These are phyloP conservation scores for Smittium mucronatum DNA, from an alignment of 371 early-diverging fungal species.

Conservation along the genomic window DNA sequence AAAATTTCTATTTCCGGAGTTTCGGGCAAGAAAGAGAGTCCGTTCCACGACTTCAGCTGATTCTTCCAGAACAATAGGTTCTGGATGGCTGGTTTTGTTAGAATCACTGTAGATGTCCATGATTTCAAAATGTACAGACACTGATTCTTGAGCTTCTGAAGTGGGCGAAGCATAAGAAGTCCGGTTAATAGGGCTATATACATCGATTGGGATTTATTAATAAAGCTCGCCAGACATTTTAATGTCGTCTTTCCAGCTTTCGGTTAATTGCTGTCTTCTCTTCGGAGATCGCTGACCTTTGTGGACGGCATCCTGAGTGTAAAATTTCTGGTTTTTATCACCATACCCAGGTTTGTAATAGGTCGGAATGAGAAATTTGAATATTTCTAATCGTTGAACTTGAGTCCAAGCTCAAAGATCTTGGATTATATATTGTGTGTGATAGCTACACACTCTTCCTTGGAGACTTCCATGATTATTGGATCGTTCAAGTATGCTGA, in stretches of 20 bases:
- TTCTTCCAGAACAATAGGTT: neutral
- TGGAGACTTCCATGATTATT: constrained; percentile 16
- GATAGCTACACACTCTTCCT: constrained; percentile 4
- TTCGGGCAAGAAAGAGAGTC: neutral
- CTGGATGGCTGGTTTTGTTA: neutral
- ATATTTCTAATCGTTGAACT: constrained; percentile 21
- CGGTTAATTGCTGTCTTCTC: neutral
- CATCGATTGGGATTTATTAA: constrained; percentile 8
- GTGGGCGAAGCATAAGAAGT: neutral
- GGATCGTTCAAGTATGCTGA: constrained; percentile 31
- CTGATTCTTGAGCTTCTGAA: neutral
- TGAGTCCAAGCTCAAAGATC: constrained; percentile 19
- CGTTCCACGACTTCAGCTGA: neutral
- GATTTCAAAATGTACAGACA: neutral
- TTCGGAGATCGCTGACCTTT: neutral
- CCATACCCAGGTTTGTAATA: constrained; percentile 28
- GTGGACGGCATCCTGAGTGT: neutral
- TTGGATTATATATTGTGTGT: constrained; percentile 20
- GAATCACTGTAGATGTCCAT: constrained; percentile 5
- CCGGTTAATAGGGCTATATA: neutral
- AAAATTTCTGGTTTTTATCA: constrained; percentile 21
- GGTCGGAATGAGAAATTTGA: constrained; percentile 24
- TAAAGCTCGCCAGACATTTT: constrained; percentile 10
- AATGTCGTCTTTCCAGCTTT: neutral
- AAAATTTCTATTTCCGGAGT: neutral